These are phyloP conservation scores for Hirsutella thompsonii DNA, from an alignment of 2,329 filamentous ascomycete genomes.

Conservation along the genomic window DNA sequence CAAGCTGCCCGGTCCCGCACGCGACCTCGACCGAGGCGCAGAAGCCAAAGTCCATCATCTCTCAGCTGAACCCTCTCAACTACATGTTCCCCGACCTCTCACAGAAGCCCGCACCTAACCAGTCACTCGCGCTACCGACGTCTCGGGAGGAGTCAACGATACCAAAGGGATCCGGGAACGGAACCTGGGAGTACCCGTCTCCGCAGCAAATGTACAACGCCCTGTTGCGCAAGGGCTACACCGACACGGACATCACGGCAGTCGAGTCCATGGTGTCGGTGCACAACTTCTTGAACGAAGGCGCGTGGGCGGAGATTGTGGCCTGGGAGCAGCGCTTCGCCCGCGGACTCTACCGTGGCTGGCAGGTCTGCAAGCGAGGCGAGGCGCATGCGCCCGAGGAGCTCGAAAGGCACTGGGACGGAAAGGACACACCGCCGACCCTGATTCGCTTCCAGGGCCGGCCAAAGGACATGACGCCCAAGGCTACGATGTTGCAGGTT, in stretches of 20 bases:
- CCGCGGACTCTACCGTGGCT: constrained; percentile 57
- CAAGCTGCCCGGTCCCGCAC: constrained; percentile 34
- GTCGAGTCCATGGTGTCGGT: constrained; percentile 96
- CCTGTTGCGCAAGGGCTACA: constrained; percentile 88
- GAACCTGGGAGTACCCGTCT: constrained; percentile 95
- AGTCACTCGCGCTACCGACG: constrained; percentile 63
- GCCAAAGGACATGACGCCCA: constrained; percentile 81
- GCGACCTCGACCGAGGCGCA: constrained; percentile 15
- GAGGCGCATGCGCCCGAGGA: constrained; percentile 45
- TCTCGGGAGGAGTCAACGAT: constrained; percentile 79
- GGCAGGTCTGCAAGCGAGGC: constrained; percentile 60
- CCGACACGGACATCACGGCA: constrained; percentile 82
- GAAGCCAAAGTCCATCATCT: constrained; percentile 33
- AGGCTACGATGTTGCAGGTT: constrained; percentile 72
- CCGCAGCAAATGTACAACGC: constrained; percentile 99
- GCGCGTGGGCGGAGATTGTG: constrained; percentile 90
- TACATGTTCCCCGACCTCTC: constrained; percentile 89
- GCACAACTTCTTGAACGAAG: constrained; percentile 97
- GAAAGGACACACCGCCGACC: constrained; percentile 49
- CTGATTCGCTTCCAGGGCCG: constrained; percentile 81
- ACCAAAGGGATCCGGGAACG: constrained; percentile 65
- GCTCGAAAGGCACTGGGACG: constrained; percentile 37
- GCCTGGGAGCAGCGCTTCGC: constrained; percentile 85
- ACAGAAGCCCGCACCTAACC: constrained; percentile 62
- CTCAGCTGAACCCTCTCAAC: constrained; percentile 60